Evolutionary conservation across 805 yeast genomes (phyloP).

Genomic region (Soucietia sequanensis): DNA sequence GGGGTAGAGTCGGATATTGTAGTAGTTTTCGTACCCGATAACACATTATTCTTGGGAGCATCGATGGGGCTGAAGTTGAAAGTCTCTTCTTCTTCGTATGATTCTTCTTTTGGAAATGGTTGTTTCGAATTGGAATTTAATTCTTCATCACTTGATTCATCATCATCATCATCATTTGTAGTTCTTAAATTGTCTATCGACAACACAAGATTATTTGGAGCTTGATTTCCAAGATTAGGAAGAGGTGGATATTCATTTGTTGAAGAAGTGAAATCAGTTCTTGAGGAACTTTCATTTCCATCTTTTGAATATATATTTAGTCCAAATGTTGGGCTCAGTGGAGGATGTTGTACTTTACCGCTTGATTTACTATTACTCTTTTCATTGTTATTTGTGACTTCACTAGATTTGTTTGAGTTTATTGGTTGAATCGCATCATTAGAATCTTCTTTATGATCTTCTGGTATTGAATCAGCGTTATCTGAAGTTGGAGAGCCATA

Average conservation of each 20-base stretch:
- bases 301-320: background rate
- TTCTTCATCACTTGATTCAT: conserved; percentile 16
- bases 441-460: conserved; percentile 7
- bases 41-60: too few relatives aligned
- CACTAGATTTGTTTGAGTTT: too few relatives aligned
- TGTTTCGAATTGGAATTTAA: background rate
- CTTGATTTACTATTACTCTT: background rate
- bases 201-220: conserved; percentile 23
- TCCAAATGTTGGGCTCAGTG: background rate
- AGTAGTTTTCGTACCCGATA: too few relatives aligned
- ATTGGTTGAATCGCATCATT: background rate
- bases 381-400: too few relatives aligned
- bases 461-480: conserved; percentile 10
- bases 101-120: conserved; percentile 6
- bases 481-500: conserved; percentile 9
- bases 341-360: background rate
- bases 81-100: background rate
- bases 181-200: conserved; percentile 31
- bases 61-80: too few relatives aligned
- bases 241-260: background rate
- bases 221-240: conserved; percentile 1
- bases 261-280: too few relatives aligned
- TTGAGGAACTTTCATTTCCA: background rate
- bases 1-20: too few relatives aligned
- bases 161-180: conserved; percentile 19